Base-by-base conservation (phyloP, 805 yeast genomes). In the Candida nemodendra region DNA sequence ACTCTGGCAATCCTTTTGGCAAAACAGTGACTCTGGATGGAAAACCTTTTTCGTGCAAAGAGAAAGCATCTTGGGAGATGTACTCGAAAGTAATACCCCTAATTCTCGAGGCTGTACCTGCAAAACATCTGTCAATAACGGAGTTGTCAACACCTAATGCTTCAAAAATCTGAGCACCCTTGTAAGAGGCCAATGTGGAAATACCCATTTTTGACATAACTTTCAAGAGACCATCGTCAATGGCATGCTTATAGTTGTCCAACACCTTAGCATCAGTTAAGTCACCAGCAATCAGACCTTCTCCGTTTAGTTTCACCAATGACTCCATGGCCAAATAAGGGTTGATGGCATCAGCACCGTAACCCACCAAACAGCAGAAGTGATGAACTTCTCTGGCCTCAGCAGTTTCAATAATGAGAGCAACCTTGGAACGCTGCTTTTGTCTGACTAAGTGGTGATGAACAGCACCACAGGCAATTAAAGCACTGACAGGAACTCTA, bases 191-290 rank as follows among this genome's bases (percentile, higher is more conserved):
- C 61, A 91, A 72, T 21, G 99, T 93, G 22, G 98, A 90, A 54
- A 91, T 93, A 73, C 99, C 99, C 98, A 91, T 93, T 74, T 93
- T 91, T 25, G 97, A 88, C 99, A 91, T 91, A 43, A 93, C 97
- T 71, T 93, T 91, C 54, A 88, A 71, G 53, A 91, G 83, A 66
- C 98, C 98, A 38, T 88, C 84, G 59, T 91, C 95, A 42, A 86
- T 73, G 9, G 97, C 83, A 50, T 79, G 73, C 59, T 83, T 85
- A 69, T 88, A 91, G 71, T 91, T 91, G 36, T 71, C 71, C 45
- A 90, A 65, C 42, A 89, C 73, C 50, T 76, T 59, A 22, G 75
- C 77, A 46, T 80, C 79, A 13, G 80, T 57, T 37, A 85, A 61
- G 18, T 62, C 65, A 22, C 72, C 72, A 41, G 79, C 71, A 51